These are phyloP conservation scores for Glaciozyma martinii DNA, from an alignment of 768 basidiomycete species.

Conservation along the genomic window DNA sequence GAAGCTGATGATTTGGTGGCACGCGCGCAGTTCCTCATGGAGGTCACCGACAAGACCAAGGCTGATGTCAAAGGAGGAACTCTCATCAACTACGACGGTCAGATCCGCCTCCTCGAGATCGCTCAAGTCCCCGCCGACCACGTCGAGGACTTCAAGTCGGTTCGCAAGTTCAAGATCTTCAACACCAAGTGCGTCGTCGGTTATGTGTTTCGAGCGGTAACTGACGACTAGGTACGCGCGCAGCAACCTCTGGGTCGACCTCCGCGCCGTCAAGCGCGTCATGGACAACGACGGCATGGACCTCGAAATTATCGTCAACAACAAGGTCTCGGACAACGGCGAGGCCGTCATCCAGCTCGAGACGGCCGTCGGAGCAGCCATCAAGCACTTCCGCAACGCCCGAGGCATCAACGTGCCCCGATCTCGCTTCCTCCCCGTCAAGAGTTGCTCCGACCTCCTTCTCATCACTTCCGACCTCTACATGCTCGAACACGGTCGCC, in stretches of 20 bases:
- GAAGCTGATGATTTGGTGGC: not conserved
- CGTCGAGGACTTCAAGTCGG: slow-evolving; percentile 82
- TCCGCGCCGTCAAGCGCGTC: slow-evolving; percentile 71
- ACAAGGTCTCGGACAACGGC: slow-evolving; percentile 76
- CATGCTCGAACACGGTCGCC: slow-evolving; percentile 75
- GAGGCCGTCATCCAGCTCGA: slow-evolving; percentile 80
- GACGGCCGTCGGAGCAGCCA: slow-evolving; percentile 86
- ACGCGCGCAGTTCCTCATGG: slow-evolving; percentile 22
- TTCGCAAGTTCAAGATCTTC: slow-evolving; percentile 89
- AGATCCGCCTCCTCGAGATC: slow-evolving; percentile 79
- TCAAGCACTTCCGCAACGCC: slow-evolving; percentile 82
- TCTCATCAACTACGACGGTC: slow-evolving; percentile 54
- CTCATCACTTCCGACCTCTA: slow-evolving; percentile 90
- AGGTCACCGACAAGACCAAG: slow-evolving; percentile 95
- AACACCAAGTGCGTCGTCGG: slow-evolving; percentile 71
- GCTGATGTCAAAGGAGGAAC: slow-evolving; percentile 61
- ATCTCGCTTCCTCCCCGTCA: slow-evolving; percentile 67
- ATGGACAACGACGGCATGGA: slow-evolving; percentile 79
- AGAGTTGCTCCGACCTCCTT: slow-evolving; percentile 67
- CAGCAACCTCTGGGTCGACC: slow-evolving; percentile 41
- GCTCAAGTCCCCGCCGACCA: slow-evolving; percentile 90
- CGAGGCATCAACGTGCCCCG: slow-evolving; percentile 93
- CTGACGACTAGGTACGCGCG: slow-evolving; percentile 50
- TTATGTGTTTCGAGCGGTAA: slow-evolving; percentile 42
- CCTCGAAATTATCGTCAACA: slow-evolving; percentile 91